Evolutionary conservation across 1,284 basidiomycete genomes (phyloP).

Genomic region (Stereum hirsutum): DNA sequence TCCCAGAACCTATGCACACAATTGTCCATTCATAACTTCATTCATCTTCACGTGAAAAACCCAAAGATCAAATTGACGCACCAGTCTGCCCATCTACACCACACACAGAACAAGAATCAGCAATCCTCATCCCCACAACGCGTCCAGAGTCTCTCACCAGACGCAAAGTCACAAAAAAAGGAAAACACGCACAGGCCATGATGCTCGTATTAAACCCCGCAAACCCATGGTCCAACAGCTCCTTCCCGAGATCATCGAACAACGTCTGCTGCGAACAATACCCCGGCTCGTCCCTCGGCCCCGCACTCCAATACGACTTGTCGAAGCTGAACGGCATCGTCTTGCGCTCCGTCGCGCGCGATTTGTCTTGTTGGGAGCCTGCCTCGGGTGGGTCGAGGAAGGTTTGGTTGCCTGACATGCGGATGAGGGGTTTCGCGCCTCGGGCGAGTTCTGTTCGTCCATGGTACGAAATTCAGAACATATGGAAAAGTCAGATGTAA

Average conservation of each 20-base stretch:
- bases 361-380: slow-evolving; percentile 49
- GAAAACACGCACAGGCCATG: slow-evolving; percentile 76
- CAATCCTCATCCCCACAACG: neutral
- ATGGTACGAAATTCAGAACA: neutral
- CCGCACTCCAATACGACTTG: slow-evolving; percentile 94
- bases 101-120: neutral
- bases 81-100: slow-evolving; percentile 77
- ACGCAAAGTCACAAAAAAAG: slow-evolving; percentile 1
- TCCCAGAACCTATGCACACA: slow-evolving; percentile 79
- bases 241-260: slow-evolving; percentile 92
- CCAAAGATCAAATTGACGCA: slow-evolving; percentile 27
- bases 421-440: slow-evolving; percentile 86
- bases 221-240: slow-evolving; percentile 92
- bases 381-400: slow-evolving; percentile 84
- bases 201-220: slow-evolving; percentile 97
- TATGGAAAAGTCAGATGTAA: slow-evolving; percentile 2
- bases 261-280: slow-evolving; percentile 93
- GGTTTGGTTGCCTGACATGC: slow-evolving; percentile 89
- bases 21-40: slow-evolving; percentile 4
- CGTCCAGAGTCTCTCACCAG: too few species aligned
- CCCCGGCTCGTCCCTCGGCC: slow-evolving; percentile 74
- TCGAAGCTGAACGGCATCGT: slow-evolving; percentile 88
- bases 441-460: slow-evolving; percentile 78
- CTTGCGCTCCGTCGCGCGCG: slow-evolving; percentile 79
- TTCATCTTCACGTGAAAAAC: slow-evolving; percentile 5